Base-by-base conservation (phyloP, 257 asterid species). In the Penstemon eatonii region DNA sequence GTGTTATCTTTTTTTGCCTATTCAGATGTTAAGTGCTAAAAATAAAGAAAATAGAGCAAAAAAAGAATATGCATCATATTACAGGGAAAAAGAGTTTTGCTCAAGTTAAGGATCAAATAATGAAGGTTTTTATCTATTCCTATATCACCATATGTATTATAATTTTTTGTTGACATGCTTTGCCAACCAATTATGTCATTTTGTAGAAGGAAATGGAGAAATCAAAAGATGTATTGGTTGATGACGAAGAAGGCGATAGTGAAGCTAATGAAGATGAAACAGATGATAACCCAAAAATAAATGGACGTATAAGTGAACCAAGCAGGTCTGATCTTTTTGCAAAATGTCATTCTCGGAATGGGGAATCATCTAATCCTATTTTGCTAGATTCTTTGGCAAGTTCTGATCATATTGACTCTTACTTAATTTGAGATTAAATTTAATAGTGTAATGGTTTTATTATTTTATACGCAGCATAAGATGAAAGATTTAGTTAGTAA, bases 21-120 rank as follows among this genome's bases (percentile, higher is more conserved):
- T 40, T 8, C 52, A 43, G 39, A 6, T 1, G 0, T 9, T 42
- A 3, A 52, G 51, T 7, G 38, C 5, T 13, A 13, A 51, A 53
- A 66, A 51, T 39, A 12, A 39, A 37, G 7, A 7, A 0, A 52
- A 52, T 7, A 52, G 61, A 38, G 3, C 60, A 50, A 42, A 25
- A 9, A 36, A 56, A n/a, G 62, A 56, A 8, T 7, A 56, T 36
- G 62, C 12, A 6, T 2, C 46, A 54, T n/a, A 5, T 66, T 12
- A 66, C 52, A 37, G 61, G 61, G 39, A 66, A 66, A 42, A 39
- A 10, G 47, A 52, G 61, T 7, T 66, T 66, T 39, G 41, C 70
- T 38, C 70, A 51, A 39, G 4, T 66, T 19, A 12, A 4, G 8
- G 49, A 66, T 1, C 3, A 15, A 4, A 6, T 33, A n/a, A n/a